Conservation (phyloP, 306 rosid species). For the Acacia confusa region DNA sequence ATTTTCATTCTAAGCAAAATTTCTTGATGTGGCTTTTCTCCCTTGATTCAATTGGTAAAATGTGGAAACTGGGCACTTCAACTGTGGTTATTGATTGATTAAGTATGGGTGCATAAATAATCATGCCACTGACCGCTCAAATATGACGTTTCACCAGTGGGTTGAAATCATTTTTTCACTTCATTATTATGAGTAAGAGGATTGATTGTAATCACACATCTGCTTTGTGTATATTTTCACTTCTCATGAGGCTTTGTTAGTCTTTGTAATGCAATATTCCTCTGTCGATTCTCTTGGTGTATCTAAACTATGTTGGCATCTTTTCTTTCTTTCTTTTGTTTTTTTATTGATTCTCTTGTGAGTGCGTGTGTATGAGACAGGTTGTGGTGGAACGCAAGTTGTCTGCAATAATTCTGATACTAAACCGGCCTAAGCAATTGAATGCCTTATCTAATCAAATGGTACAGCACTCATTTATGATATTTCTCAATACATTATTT, state of each 20-base stretch:
- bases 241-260: not conserved
- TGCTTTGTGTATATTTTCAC: not conserved
- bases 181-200: not conserved
- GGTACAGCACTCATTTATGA: conserved; percentile 41
- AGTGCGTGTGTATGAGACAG: conserved; percentile 38
- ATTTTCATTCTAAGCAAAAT: not conserved
- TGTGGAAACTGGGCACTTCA: not conserved
- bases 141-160: not conserved
- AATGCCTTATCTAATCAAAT: conserved; percentile 71
- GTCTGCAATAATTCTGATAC: conserved; percentile 51
- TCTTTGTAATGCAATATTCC: not conserved
- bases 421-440: conserved; percentile 79
- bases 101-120: not conserved
- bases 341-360: not conserved
- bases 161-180: not conserved
- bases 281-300: not conserved
- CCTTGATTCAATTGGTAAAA: not conserved
- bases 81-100: not conserved
- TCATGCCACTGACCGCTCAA: not conserved
- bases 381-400: conserved; percentile 59
- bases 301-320: not conserved
- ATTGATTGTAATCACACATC: not conserved
- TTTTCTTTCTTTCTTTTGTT: not conserved
- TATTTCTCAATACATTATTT: not conserved
- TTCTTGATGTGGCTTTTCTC: not conserved